Evolutionary conservation across 164 flowering plant genomes (phyloP), one percentile per base, ranked within the genome.

Genomic region (Buxus sempervirens): DNA sequence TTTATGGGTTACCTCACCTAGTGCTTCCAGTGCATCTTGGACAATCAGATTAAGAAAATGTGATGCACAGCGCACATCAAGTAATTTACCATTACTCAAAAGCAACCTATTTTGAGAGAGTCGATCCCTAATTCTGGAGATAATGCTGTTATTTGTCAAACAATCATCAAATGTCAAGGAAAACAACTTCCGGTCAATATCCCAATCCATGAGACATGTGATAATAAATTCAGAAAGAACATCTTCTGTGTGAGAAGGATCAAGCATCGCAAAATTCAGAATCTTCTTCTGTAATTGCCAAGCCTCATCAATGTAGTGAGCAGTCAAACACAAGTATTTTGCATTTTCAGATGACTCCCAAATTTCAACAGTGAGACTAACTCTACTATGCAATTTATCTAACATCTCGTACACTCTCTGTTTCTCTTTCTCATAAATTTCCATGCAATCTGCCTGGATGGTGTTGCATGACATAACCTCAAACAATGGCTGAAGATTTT

Each of bases 341-440:
- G 72, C 65, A 64, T 79, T 82, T 69, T 82, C 89, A 42, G 72
- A 65, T 10, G 93, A 88, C 64, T 71, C 74, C 90, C 96, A 93
- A 70, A 72, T 54, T 72, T 86, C 93, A 73, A 83, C 82, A 62
- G 83, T 80, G 25, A 93, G 71, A 62, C 81, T 84, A 70, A 88
- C 76, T 76, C 89, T 82, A 1, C 97, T 86, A 57, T 81, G 82
- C n/a, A n/a, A n/a, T n/a, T n/a, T n/a, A n/a, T n/a, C n/a, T n/a
- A n/a, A n/a, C n/a, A n/a, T n/a, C n/a, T n/a, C n/a, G n/a, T n/a
- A n/a, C n/a, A n/a, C n/a, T n/a, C n/a, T n/a, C n/a, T n/a, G n/a
- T n/a, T n/a, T 91, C 84, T 91, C 96, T 65, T 81, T 88, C 67
- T n/a, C 70, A 75, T 88, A 91, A 53, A 90, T 84, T 63, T 77